Evolutionary conservation across 345 rosid genomes (phyloP), one percentile per base, ranked within the genome.

Genomic region (Conringia planisiliqua): DNA sequence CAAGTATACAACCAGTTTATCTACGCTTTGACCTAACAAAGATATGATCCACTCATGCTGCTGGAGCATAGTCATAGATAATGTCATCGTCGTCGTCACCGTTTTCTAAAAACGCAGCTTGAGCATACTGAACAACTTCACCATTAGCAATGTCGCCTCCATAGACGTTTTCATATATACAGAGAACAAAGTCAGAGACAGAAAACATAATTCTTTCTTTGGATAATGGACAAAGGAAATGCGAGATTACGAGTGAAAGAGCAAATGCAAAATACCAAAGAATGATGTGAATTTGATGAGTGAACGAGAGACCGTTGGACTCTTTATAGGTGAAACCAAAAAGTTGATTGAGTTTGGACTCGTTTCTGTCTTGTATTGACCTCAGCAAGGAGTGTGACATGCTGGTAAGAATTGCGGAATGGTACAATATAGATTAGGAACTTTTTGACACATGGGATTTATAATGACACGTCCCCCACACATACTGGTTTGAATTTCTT

Each of bases 1-100:
- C 30, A 51, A 11, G 32, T 12, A 12, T 22, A 24, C 16, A 24
- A 51, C 30, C n/a, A n/a, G 57, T 24, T 24, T 4, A 51, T 51
- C 32, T 24, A 51, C n/a, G 6, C 57, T 24, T 47, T 51, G 4
- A 16, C 29, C 7, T 20, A 50, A 22, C 56, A 22, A 50, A 18
- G 29, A 51, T 10, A 51, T 51, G 40, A 62, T 32, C 12, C 6
- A 57, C 12, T 70, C 12, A 71, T 60, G 75, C 75, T 5, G 75
- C 75, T 60, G 67, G 74, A 60, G 59, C 75, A 14, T 71, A 71
- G 11, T 71, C 75, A 47, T 60, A 60, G n/a, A 71, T 38, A 48
- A 0, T 1, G 6, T 71, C 75, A 0, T 71, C 75, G 3, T 70
- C 74, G 0, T 70, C 26, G 0, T 48, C 68, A 2, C 68, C 75